Evolutionary conservation across 2,329 filamentous ascomycete species (phyloP).

Genomic region (Periconia sp.): DNA sequence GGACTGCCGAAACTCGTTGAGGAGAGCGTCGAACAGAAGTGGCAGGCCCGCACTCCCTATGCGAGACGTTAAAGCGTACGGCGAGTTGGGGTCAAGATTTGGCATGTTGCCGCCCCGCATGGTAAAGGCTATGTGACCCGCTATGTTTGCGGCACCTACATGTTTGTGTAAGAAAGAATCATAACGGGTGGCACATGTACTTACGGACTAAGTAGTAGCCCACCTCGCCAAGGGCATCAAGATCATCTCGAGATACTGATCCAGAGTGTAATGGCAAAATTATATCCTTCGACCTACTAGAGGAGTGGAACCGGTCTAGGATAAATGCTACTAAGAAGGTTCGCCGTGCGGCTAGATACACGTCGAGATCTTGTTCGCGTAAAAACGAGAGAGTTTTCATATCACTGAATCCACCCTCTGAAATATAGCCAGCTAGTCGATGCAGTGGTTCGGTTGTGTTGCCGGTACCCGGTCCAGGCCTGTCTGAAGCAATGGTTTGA

Average conservation of each 20-base stretch:
- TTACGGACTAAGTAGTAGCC: slow-evolving; percentile 45
- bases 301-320: slow-evolving; percentile 45
- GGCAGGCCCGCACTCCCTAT: slow-evolving; percentile 34
- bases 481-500: slow-evolving; percentile 40
- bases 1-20: slow-evolving; percentile 40
- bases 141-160: slow-evolving; percentile 38
- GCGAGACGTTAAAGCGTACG: slow-evolving; percentile 28
- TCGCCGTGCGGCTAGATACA: slow-evolving; percentile 37
- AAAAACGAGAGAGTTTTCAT: slow-evolving; percentile 27
- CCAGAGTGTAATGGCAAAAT: slow-evolving; percentile 38
- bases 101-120: slow-evolving; percentile 36
- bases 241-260: slow-evolving; percentile 39
- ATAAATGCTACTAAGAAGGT: slow-evolving; percentile 46
- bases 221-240: slow-evolving; percentile 36
- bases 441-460: slow-evolving; percentile 38
- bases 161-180: slow-evolving; percentile 4
- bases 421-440: slow-evolving; percentile 37
- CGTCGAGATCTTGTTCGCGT: slow-evolving; percentile 38
- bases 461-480: slow-evolving; percentile 32
- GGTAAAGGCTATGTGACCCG: slow-evolving; percentile 37
- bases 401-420: slow-evolving; percentile 40
- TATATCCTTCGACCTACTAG: slow-evolving; percentile 39
- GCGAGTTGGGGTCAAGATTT: slow-evolving; percentile 38
- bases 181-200: slow-evolving; percentile 10
- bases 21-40: slow-evolving; percentile 35